Evolutionary conservation across 2,329 filamentous ascomycete genomes (phyloP).

Genomic region (Colletotrichum sp.): DNA sequence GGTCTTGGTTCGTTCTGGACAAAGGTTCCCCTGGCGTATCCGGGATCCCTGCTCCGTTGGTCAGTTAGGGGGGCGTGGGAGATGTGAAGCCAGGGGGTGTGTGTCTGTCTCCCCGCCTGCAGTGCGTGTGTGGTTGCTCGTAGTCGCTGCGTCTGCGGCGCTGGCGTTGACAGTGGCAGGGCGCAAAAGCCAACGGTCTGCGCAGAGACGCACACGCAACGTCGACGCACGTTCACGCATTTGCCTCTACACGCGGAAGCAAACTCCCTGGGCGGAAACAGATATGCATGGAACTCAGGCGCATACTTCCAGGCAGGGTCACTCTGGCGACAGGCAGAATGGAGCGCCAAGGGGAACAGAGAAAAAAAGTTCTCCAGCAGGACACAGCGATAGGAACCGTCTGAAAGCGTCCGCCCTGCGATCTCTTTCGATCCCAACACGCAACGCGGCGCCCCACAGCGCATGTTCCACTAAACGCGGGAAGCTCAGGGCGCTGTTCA

Average conservation of each 20-base stretch:
- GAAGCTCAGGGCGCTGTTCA: slow-evolving; percentile 12
- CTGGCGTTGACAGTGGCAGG: neutral
- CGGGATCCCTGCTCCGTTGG: slow-evolving; percentile 5
- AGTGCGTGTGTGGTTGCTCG: neutral
- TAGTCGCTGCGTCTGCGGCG: neutral
- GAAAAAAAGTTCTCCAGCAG: neutral
- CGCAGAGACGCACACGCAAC: neutral
- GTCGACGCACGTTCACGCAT: neutral
- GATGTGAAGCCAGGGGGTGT: neutral
- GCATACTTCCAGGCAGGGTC: neutral
- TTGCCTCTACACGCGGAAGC: neutral
- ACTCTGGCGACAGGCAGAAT: neutral
- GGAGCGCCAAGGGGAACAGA: neutral
- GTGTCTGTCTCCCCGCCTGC: neutral
- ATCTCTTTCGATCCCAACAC: neutral
- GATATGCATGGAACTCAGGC: neutral
- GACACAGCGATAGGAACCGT: neutral
- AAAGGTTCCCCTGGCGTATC: slow-evolving; percentile 11
- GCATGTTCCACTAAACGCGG: slow-evolving; percentile 3
- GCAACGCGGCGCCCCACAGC: neutral
- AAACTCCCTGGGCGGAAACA: neutral
- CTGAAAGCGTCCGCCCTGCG: slow-evolving; percentile 8
- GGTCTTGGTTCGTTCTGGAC: slow-evolving; percentile 6
- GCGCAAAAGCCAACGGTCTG: slow-evolving; percentile 16
- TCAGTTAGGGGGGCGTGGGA: neutral